Evolutionary conservation across 2,329 filamentous ascomycete species (phyloP).

Genomic region (Macroventuria anomochaeta): DNA sequence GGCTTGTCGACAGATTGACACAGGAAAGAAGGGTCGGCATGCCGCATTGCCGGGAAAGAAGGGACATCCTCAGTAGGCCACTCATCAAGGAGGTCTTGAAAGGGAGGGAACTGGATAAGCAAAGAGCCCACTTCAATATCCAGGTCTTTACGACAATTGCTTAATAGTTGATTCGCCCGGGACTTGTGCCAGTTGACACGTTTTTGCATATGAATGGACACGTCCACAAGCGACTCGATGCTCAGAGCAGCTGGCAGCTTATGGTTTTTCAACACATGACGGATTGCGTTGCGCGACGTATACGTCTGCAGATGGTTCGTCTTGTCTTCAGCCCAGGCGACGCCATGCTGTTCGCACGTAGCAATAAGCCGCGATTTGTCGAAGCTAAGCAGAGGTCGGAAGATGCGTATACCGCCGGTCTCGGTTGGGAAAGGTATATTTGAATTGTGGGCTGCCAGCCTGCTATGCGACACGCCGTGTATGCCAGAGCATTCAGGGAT

Average conservation of each 20-base stretch:
- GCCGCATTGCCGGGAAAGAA: too few species aligned
- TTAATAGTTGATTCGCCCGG: conserved; percentile 64
- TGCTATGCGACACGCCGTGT: conserved; percentile 68
- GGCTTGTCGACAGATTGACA: too few species aligned
- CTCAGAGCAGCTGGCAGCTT: conserved; percentile 73
- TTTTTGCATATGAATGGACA: conserved; percentile 56
- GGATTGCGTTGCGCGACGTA: conserved; percentile 81
- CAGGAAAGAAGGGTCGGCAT: too few species aligned
- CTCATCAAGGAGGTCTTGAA: conserved; percentile 25
- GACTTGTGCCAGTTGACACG: conserved; percentile 59
- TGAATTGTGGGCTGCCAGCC: too few species aligned
- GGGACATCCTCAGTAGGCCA: too few species aligned
- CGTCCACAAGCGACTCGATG: conserved; percentile 62
- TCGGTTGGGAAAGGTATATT: conserved; percentile 54
- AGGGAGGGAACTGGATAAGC: conserved; percentile 38
- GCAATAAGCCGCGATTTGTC: conserved; percentile 75
- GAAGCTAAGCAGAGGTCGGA: conserved; percentile 74
- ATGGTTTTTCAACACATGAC: conserved; percentile 66
- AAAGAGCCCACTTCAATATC: conserved; percentile 47
- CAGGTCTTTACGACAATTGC: conserved; percentile 54
- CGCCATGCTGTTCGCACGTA: conserved; percentile 71
- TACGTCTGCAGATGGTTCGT: conserved; percentile 81
- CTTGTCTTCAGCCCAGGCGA: conserved; percentile 82
- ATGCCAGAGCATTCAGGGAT: conserved; percentile 87
- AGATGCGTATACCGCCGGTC: conserved; percentile 69